These are phyloP conservation scores for Cercospora sojina DNA, from an alignment of 2,329 filamentous ascomycete species.

Conservation along the genomic window DNA sequence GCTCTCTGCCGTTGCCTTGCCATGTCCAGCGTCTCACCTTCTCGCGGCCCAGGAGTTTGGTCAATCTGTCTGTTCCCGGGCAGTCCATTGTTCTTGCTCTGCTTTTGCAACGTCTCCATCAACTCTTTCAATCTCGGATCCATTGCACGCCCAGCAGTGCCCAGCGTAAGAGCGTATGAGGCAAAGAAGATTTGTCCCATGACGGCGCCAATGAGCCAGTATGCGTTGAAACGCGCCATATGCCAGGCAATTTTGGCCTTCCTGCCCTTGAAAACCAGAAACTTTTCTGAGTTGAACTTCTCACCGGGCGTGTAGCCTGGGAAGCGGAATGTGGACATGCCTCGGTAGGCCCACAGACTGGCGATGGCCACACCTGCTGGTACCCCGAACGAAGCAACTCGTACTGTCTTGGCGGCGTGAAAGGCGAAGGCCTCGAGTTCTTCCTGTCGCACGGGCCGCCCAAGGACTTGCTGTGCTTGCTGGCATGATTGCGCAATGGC, in stretches of 20 bases:
- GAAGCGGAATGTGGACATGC: conserved; percentile 40
- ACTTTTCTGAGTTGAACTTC: conserved; percentile 42
- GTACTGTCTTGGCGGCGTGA: conserved; percentile 42
- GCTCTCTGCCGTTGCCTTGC: conserved; percentile 32
- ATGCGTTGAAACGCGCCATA: conserved; percentile 32
- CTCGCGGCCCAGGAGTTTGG: conserved; percentile 25
- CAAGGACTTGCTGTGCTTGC: conserved; percentile 36
- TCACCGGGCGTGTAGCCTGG: conserved; percentile 44
- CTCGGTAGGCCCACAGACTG: conserved; percentile 38
- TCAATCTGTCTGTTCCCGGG: conserved; percentile 23
- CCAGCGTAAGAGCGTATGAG: conserved; percentile 38
- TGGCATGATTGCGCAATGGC: conserved; percentile 36
- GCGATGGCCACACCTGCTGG: conserved; percentile 39
- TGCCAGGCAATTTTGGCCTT: conserved; percentile 39
- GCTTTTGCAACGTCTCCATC: conserved; percentile 36
- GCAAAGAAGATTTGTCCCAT: conserved; percentile 37
- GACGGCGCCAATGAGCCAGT: conserved; percentile 35
- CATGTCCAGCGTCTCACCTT: conserved; percentile 34
- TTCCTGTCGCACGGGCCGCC: conserved; percentile 41
- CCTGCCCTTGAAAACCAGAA: conserved; percentile 37
- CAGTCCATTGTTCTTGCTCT: conserved; percentile 25
- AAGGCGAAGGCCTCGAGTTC: conserved; percentile 47
- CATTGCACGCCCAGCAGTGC: conserved; percentile 37
- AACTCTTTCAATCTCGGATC: conserved; percentile 46
- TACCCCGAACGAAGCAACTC: conserved; percentile 42